Conservation (phyloP, 73 alveolate genomes). For the Paramecium octaurelia region DNA sequence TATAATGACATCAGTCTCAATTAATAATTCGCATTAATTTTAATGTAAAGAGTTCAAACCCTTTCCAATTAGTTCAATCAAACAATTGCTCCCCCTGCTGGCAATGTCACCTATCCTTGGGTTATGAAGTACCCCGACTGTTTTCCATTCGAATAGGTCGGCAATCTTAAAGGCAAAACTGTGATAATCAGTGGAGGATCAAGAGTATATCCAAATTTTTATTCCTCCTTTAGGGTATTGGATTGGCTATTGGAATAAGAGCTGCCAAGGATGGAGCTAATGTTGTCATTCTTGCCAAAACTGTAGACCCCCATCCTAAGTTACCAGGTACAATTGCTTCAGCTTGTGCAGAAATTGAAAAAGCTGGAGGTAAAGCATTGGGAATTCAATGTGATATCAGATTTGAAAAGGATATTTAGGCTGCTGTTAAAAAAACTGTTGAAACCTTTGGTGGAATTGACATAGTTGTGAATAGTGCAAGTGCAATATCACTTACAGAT, state of each 20-base stretch:
- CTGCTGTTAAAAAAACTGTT: conserved; percentile 77
- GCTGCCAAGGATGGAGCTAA: conserved; percentile 92
- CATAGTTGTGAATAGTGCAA: conserved; percentile 83
- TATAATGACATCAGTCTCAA: background rate
- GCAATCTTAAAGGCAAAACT: conserved; percentile 81
- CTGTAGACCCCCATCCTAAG: conserved; percentile 84
- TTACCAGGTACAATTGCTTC: conserved; percentile 83
- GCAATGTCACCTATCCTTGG: conserved; percentile 24
- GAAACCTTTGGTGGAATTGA: conserved; percentile 86
- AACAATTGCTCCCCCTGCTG: background rate
- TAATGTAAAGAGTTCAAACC: background rate
- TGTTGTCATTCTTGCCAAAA: conserved; percentile 86
- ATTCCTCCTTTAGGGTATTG: conserved; percentile 65
- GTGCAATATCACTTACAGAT: conserved; percentile 75
- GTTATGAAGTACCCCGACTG: conserved; percentile 19
- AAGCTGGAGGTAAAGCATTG: conserved; percentile 80
- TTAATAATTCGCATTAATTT: background rate
- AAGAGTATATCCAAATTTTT: conserved; percentile 63
- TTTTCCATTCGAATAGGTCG: conserved; percentile 37
- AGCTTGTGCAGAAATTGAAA: conserved; percentile 84
- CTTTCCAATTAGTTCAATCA: background rate
- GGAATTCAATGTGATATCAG: conserved; percentile 88
- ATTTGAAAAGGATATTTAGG: conserved; percentile 75
- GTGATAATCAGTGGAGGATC: conserved; percentile 86
- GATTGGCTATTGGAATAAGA: conserved; percentile 82